Conservation (phyloP, 495 filamentous ascomycete genomes). For the Articulospora tetracladia region DNA sequence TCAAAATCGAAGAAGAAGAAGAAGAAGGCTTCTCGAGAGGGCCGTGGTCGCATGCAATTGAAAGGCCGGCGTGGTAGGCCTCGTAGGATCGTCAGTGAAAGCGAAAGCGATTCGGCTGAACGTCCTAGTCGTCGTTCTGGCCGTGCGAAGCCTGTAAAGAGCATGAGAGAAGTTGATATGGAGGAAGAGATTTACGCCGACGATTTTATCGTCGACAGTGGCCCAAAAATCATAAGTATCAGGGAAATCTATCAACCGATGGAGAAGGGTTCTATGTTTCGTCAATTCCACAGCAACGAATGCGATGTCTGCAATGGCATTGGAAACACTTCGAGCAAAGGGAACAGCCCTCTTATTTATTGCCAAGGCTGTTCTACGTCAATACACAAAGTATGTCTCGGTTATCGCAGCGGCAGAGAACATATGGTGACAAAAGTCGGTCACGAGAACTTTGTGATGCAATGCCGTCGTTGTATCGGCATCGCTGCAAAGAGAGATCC, state of each 20-base stretch:
- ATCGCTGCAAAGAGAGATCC: conserved; percentile 60
- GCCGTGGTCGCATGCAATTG: conserved; percentile 1
- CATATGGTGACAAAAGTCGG: conserved; percentile 93
- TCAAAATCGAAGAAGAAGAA: conserved; percentile 3
- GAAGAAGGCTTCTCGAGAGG: neutral
- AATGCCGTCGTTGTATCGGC: conserved; percentile 83
- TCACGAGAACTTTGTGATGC: conserved; percentile 74
- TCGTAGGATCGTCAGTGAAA: neutral
- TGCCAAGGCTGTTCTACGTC: conserved; percentile 88
- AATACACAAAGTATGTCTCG: conserved; percentile 81
- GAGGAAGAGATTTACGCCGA: conserved; percentile 52
- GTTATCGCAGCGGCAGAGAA: conserved; percentile 65
- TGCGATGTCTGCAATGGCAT: conserved; percentile 69
- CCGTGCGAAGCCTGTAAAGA: conserved; percentile 42
- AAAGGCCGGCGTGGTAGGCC: conserved; percentile 6
- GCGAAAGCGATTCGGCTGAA: conserved; percentile 31
- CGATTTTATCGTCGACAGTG: conserved; percentile 44
- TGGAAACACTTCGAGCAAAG: conserved; percentile 51
- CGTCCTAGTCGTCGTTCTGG: conserved; percentile 45
- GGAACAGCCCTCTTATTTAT: conserved; percentile 57
- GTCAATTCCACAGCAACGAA: conserved; percentile 55
- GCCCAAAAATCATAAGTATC: conserved; percentile 53
- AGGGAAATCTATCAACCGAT: conserved; percentile 64
- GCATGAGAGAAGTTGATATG: conserved; percentile 62
- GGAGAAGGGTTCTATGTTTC: conserved; percentile 55